Evolutionary conservation across 208 protist species (phyloP), one percentile per base, ranked within the genome.

Genomic region (Trypanosomatidae sp.): DNA sequence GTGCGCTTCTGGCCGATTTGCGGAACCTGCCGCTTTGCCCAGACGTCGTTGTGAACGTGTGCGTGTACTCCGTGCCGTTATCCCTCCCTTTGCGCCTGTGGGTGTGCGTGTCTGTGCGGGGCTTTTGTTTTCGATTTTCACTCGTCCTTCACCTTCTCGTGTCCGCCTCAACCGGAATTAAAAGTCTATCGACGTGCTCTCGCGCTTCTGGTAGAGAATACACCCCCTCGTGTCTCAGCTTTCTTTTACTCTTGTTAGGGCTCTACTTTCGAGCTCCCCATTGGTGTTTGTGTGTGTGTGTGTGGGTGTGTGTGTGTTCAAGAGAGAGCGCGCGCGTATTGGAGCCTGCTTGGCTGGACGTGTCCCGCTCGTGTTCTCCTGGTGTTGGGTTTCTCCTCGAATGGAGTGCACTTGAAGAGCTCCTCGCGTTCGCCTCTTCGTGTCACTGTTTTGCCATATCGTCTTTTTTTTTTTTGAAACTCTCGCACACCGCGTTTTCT

Each of bases 141-240:
- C n/a, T 65, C 52, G 60, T 50, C 13, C 33, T 73, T 50, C 13
- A 62, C 36, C 36, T 62, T n/a, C 28, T 64, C 44, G 44, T 62
- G 41, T 66, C 25, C 43, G 50, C 17, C 22, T 70, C 33, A 17
- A 15, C 28, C 46, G 49, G 17, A 6, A 62, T 62, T n/a, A 62
- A 6, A 0, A n/a, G 17, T 0, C 5, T 52, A 52, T 19, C 47
- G 47, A 15, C 4, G 12, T n/a, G 15, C 7, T 52, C 17, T 52
- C 15, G 47, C 47, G 15, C 7, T 15, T n/a, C 47, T 19, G 17
- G 47, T 52, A 19, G 47, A 52, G 12, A n/a, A 25, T n/a, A 25
- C 50, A 2, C 50, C 25, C 19, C 50, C 50, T 9, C 25, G 50
- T 55, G 36, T 39, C 36, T 55, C 22, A 19, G 0, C 22, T 55